Evolutionary conservation across 805 yeast species (phyloP).

Genomic region (Kodamaea hsintzibuensis): DNA sequence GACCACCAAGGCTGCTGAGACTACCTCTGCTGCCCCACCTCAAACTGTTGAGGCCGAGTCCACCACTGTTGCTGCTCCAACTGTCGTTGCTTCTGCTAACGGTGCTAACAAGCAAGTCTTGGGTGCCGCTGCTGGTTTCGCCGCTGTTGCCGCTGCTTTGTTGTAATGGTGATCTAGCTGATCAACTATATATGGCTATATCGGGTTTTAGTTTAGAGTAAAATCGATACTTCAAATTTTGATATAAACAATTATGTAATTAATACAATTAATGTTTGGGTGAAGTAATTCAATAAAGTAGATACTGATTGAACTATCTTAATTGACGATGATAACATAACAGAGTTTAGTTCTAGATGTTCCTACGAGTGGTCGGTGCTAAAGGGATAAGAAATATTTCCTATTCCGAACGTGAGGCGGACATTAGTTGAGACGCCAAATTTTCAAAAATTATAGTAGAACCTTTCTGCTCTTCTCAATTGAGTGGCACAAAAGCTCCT

Average conservation of each 20-base stretch:
- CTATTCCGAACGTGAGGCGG: background rate
- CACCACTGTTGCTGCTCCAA: slow-evolving; percentile 2
- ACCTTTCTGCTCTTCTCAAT: background rate
- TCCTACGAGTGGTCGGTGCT: background rate
- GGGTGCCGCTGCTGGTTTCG: slow-evolving; percentile 1
- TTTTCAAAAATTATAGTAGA: background rate
- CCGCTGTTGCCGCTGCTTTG: slow-evolving; percentile 7
- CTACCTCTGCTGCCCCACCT: background rate
- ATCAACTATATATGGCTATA: background rate
- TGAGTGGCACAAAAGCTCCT: background rate
- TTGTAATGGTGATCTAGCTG: slow-evolving; percentile 2
- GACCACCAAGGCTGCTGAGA: background rate
- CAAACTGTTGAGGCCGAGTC: slow-evolving; percentile 2
- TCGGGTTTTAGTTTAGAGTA: background rate
- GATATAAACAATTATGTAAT: background rate
- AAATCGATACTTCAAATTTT: background rate
- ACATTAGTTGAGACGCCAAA: background rate
- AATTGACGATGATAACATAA: too few relatives aligned
- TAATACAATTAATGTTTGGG: background rate
- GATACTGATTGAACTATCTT: too few relatives aligned
- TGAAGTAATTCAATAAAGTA: too few relatives aligned
- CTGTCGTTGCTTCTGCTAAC: background rate
- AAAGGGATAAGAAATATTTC: background rate
- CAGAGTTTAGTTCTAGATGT: too few relatives aligned
- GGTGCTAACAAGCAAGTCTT: slow-evolving; percentile 5